Base-by-base conservation (phyloP, 2,329 filamentous ascomycete genomes). In the Endocalyx cinctus region DNA sequence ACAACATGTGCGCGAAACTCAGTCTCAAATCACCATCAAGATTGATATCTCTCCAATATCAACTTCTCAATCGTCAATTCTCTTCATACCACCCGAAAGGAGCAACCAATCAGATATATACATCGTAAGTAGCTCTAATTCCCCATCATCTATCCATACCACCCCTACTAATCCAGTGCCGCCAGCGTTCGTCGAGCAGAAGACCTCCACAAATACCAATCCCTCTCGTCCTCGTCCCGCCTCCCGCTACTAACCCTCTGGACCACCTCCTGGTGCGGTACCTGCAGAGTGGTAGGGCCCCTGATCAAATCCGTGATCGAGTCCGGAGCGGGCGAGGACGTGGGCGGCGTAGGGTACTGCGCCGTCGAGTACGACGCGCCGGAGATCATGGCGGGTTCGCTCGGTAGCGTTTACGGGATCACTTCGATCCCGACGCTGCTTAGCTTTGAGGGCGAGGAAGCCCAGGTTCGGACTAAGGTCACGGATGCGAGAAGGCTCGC, bases 241-340 rank as follows among this genome's bases (percentile, higher is more conserved):
- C 67, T 58, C 3, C 75, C 76, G 3, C 67, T 79, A n/a, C 50
- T 80, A 35, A 78, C 74, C 2, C 59, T 79, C 25, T 81, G 75
- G 76, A 77, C 74, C 0, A 66, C 75, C 1, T 72, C 71, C 6
- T 79, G 68, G 60, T 79, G 76, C 52, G 56, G 66, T 5, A 70
- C 72, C 12, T 79, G 76, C 54, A 64, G 62, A 28, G 52, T 56
- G 19, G 63, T 79, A 16, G 57, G 59, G 5, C 75, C 75, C 4
- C 53, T 77, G 10, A 32, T 79, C 5, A 51, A 51, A 10, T 58
- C 63, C 10, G 61, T 79, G 19, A 52, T 80, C 28, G 61, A 66
- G 45, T 60, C 62, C 4, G 70, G 71, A 31, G 61, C 72, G 3
- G 74, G 74, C 36, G 72, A 77, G 55, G 59, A 57, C 1, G 67